Base-by-base conservation (phyloP, 2,329 filamentous ascomycete genomes). In the Exophiala mesophila region DNA sequence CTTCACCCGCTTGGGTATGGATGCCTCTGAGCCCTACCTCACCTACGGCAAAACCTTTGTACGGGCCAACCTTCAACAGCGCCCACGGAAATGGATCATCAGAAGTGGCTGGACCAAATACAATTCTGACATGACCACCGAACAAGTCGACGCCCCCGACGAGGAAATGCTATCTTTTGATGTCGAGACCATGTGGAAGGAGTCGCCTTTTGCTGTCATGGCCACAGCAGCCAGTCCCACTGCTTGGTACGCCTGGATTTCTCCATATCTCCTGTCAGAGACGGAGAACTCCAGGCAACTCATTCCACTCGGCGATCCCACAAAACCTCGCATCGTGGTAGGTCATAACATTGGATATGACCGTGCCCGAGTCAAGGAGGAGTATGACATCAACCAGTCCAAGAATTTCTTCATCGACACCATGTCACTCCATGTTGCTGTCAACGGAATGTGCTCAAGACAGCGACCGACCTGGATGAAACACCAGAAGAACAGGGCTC, bases 401-500 rank as follows among this genome's bases (percentile, higher is more conserved):
- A 78, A 80, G 28, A 97, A 88, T 55, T 83, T 79, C 31, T 98
- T 95, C 60, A 67, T 98, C 38, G 92, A 98, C 62, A 98, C 92
- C 20, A 98, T 98, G 92, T 97, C 90, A 2, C 70, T 98, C 15
- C 92, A 98, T 61, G 90, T 95, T 5, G 94, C 94, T 2, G 90
- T 95, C 17, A 98, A 98, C 60, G 92, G 92, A 49, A 98, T 98
- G 92, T 98, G 92, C 65, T 97, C 92, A 16, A 83, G 85, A 53
- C 92, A 98, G 63, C 78, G 92, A 36, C 92, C 94, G 6, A 95
- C 87, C 0, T 98, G 92, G 92, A 88, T 96, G 82, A 94, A 87
- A 63, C 87, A 95, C 63, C 85, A 88, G 61, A 98, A 98, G 68
- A 88, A 83, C 52, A 77, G 83, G 44, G 90, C 97, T 59, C 58